Evolutionary conservation across 192 early-diverging fungal genomes (phyloP).

Genomic region (Phycomyces nitens): DNA sequence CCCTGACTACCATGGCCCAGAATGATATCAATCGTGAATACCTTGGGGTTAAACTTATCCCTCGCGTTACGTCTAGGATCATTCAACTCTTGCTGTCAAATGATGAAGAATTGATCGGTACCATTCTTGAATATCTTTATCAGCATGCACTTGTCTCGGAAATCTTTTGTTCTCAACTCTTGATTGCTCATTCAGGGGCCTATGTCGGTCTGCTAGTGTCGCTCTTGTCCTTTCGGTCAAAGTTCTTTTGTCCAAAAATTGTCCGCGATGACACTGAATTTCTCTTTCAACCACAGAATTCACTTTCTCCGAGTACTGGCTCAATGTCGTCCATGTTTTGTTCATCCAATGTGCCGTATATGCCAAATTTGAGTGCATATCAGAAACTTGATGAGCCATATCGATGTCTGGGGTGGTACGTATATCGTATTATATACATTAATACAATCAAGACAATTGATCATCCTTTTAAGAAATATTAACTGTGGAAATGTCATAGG

Average conservation of each 20-base stretch:
- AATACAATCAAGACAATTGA: neutral
- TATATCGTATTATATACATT: neutral
- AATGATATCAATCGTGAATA: slow-evolving; percentile 35
- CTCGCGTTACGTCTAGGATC: slow-evolving; percentile 45
- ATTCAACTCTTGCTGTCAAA: slow-evolving; percentile 51
- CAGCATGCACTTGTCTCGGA: slow-evolving; percentile 16
- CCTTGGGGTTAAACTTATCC: neutral
- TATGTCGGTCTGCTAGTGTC: slow-evolving; percentile 7
- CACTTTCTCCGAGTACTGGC: neutral
- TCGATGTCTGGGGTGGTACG: slow-evolving; percentile 53
- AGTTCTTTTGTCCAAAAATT: slow-evolving; percentile 10
- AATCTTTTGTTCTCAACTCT: neutral
- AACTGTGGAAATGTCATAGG: slow-evolving; percentile 26
- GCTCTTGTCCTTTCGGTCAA: slow-evolving; percentile 6
- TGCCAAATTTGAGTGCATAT: slow-evolving; percentile 30
- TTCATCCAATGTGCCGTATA: slow-evolving; percentile 8
- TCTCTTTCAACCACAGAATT: neutral
- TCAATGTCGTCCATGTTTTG: neutral
- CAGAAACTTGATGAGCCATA: slow-evolving; percentile 53
- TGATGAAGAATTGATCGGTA: slow-evolving; percentile 59
- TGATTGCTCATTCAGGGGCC: neutral
- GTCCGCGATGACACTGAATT: neutral
- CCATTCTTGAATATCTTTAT: slow-evolving; percentile 63
- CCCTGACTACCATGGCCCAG: slow-evolving; percentile 48
- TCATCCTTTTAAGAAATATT: no score